Evolutionary conservation across 176 grass and related monocot species (phyloP), one percentile per base, ranked within the genome.

Genomic region (Dactylis glomerata): DNA sequence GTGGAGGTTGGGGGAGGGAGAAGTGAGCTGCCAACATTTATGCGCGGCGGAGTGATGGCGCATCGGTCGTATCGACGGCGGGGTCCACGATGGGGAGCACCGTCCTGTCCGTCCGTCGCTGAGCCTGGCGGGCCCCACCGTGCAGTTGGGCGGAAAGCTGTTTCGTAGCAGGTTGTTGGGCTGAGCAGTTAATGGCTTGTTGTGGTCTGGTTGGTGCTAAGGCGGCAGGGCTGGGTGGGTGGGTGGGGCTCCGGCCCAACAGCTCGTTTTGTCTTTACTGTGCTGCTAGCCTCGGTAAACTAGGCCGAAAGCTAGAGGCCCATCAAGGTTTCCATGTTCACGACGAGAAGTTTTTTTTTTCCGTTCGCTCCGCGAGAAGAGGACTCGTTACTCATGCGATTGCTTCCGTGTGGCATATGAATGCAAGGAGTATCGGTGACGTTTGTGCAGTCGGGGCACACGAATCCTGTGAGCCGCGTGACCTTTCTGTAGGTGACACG

Each of bases 41-140:
- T 66, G 24, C 31, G 46, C 31, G 58, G 68, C 16, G 64, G 7
- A 50, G 27, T 30, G 49, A 11, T 20, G 70, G 66, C 54, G 74
- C 87, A 56, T 89, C 68, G 87, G 68, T 11, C 4, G 78, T 71
- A 85, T 89, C 87, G 87, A 82, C 34, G 78, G 76, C 77, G 56
- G 82, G 87, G 82, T 80, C 82, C 82, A 73, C 87, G 34, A 83
- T n/a, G n/a, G n/a, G 24, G 81, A 11, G 31, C n/a, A 11, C 17
- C 46, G 70, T 73, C 31, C 51, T 66, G 17, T 64, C 57, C 55
- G 57, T 31, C 31, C 63, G 15, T 63, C 59, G 50, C 15, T 2
- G n/a, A n/a, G n/a, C n/a, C n/a, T n/a, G n/a, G n/a, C n/a, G n/a
- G 27, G 59, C 59, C 59, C 59, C 59, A 59, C 56, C n/a, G 9